Conservation (phyloP, 2,329 filamentous ascomycete genomes). For the Penicillium griseofulvum region DNA sequence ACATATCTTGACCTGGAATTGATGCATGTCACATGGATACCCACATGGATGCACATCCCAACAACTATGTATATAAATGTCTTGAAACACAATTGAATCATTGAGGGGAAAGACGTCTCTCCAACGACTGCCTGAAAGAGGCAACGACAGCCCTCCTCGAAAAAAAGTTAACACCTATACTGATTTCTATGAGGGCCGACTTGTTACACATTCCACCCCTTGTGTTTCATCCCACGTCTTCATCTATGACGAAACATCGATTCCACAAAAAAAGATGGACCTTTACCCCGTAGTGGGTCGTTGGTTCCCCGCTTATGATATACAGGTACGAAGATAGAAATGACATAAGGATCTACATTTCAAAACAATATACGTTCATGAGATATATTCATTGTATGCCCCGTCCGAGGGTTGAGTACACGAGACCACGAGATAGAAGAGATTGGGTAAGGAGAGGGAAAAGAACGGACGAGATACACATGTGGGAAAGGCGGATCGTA, state of each 20-base stretch:
- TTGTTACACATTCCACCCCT: not conserved
- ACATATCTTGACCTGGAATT: not conserved
- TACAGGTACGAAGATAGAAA: not conserved
- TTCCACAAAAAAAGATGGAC: not conserved
- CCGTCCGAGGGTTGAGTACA: constrained; percentile 21
- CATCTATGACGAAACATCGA: not conserved
- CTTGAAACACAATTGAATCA: not conserved
- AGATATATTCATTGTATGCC: constrained; percentile 26
- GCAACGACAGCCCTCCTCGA: too few relatives aligned
- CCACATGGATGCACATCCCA: not conserved
- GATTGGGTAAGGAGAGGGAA: constrained; percentile 3
- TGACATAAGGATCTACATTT: not conserved
- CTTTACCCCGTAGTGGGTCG: constrained; percentile 1
- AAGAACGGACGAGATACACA: constrained; percentile 18
- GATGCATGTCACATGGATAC: not conserved
- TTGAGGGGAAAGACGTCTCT: not conserved
- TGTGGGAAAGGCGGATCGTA: constrained; percentile 9
- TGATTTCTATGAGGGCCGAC: too few relatives aligned
- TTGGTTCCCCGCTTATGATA: not conserved
- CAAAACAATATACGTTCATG: constrained; percentile 9
- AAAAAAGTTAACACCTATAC: not conserved
- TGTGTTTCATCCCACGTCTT: not conserved
- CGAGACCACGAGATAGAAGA: constrained; percentile 9
- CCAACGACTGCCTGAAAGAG: not conserved
- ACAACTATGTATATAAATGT: not conserved